phyloP scores from a whole-genome alignment of 1,284 basidiomycete species.

The Boletus semigastroideus region DNA sequence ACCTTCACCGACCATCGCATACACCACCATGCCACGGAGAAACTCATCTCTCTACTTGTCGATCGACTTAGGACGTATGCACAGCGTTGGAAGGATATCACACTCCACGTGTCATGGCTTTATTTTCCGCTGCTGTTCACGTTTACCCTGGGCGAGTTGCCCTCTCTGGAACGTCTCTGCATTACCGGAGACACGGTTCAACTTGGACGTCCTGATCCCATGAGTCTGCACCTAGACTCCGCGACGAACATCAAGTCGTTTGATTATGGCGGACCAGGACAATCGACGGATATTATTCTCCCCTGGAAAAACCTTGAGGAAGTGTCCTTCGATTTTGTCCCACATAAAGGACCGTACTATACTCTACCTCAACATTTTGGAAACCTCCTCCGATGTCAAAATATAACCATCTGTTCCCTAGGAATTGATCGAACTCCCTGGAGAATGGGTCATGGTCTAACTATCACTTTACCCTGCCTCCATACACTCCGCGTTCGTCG shows the following conservation, averaged over 20 bases:
- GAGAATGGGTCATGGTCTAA: neutral
- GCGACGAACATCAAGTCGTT: slow-evolving; percentile 21
- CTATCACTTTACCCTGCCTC: slow-evolving; percentile 12
- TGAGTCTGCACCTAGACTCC: slow-evolving; percentile 2
- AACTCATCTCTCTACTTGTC: slow-evolving; percentile 11
- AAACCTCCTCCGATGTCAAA: slow-evolving; percentile 11
- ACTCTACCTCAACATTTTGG: slow-evolving; percentile 5
- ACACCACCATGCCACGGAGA: neutral
- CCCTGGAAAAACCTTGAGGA: slow-evolving; percentile 15
- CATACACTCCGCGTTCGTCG: slow-evolving; percentile 18
- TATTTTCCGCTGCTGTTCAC: slow-evolving; percentile 13
- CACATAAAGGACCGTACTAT: slow-evolving; percentile 2
- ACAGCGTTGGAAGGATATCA: slow-evolving; percentile 18
- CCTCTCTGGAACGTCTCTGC: slow-evolving; percentile 13
- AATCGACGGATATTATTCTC: neutral
- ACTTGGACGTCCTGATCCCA: neutral
- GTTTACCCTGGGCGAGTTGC: slow-evolving; percentile 19
- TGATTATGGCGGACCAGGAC: slow-evolving; percentile 10
- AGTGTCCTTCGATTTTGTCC: slow-evolving; percentile 13
- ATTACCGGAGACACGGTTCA: slow-evolving; percentile 5
- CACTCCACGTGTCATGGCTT: slow-evolving; percentile 8
- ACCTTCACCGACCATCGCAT: slow-evolving; percentile 18
- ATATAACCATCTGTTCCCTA: slow-evolving; percentile 19
- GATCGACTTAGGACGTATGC: slow-evolving; percentile 13
- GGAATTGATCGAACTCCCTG: slow-evolving; percentile 9